A percentile compares a stretch with the other conserved stretches of the same genome.
These are phyloP conservation scores for Fistulinella staudtii DNA, from an alignment of 1,284 basidiomycete species.

Conservation along the genomic window DNA sequence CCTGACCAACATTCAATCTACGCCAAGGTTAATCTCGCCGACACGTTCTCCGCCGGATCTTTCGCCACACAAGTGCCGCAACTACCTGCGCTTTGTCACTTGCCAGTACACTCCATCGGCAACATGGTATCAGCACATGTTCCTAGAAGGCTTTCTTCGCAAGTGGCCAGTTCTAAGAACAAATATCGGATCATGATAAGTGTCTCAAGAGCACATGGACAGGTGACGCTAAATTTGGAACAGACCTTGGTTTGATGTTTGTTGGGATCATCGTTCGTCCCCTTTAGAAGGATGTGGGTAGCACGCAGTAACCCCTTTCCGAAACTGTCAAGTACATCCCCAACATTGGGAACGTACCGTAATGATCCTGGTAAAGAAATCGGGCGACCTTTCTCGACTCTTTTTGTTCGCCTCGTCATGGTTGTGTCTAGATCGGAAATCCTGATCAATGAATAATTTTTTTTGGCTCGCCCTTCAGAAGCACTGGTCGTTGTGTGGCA, in stretches of 20 bases:
- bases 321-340: neutral
- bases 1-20: constrained; percentile 12
- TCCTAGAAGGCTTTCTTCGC: too few relatives aligned
- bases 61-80: too few relatives aligned
- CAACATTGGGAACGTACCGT: constrained; percentile 10
- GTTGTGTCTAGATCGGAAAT: too few relatives aligned
- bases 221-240: neutral
- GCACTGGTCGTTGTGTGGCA: too few relatives aligned
- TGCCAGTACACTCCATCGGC: too few relatives aligned
- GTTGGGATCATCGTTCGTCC: constrained; percentile 17
- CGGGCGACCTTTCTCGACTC: neutral
- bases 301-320: constrained; percentile 12
- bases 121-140: too few relatives aligned
- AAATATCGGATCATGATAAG: constrained; percentile 12
- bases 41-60: too few relatives aligned
- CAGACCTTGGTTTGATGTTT: constrained; percentile 9
- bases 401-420: neutral
- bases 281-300: constrained; percentile 27
- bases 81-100: too few relatives aligned
- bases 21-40: constrained; percentile 28
- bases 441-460: too few relatives aligned
- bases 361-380: constrained; percentile 10
- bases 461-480: too few relatives aligned
- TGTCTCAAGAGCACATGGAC: constrained; percentile 2
- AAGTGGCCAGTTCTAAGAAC: too few relatives aligned